Evolutionary conservation across 345 rosid species (phyloP), one percentile per base, ranked within the genome.

Genomic region (Ricinus communis): DNA sequence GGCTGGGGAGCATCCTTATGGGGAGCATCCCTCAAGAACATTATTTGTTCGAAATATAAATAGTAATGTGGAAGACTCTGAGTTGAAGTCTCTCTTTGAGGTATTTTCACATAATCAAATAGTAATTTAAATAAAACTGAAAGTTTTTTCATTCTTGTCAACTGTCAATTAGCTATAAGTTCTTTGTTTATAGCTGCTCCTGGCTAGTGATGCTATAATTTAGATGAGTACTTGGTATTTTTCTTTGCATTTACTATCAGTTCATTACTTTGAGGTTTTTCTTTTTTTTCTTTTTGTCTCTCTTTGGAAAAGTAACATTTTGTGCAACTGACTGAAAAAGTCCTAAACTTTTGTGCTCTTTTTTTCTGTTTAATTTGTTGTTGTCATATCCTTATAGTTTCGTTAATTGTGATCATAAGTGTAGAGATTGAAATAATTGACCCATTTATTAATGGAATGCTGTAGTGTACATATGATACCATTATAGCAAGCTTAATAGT

Each of bases 1-100:
- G 75, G 89, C 87, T 45, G 94, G 96, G 59, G 98, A 93, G 45
- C 97, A 93, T 77, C 98, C 98, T 18, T 88, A 85, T 58, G 98
- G 98, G 43, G 98, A 94, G 80, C 97, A 91, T 78, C 98, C 97
- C 82, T 94, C 98, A 13, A 85, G 98, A 77, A 94, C 98, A 40
- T 70, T 94, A 59, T 94, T 91, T 80, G 98, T 94, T 21, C 86
- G 97, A 65, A 94, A 94, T 74, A 94, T 94, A 69, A 94, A 94
- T 80, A 94, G 98, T 70, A 88, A 91, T 69, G 97, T 91, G 21
- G 98, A 94, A 61, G 97, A 94, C 77, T 78, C 88, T 30, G 98
- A 94, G 80, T 76, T 93, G 77, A 84, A 73, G 68, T 79, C 98
- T 62, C 93, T 93, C 45, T 93, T 93, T 74, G 96, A 91, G 98